phyloP scores from a whole-genome alignment of 176 grass and related monocot species.

The Ensete glaucum region DNA sequence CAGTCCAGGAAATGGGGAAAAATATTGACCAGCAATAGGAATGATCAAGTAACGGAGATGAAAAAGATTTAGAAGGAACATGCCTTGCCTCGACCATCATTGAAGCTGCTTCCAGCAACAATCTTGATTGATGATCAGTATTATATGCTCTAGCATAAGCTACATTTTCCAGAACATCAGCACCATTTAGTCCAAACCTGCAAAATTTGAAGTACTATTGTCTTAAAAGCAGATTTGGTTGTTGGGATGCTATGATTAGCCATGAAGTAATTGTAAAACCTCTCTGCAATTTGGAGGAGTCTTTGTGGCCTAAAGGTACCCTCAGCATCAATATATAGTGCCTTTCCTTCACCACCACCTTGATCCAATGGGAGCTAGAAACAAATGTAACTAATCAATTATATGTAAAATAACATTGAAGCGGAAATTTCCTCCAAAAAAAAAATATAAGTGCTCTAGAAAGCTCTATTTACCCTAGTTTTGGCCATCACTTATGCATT shows the following conservation, averaged over 20 bases:
- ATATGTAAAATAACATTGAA: neutral
- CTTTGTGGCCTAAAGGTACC: slow-evolving; percentile 82
- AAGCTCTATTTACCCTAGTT: neutral
- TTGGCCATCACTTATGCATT: too few relatives aligned
- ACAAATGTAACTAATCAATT: slow-evolving; percentile 16
- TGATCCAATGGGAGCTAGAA: slow-evolving; percentile 76
- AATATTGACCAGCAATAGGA: neutral
- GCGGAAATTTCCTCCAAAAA: neutral
- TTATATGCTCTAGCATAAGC: slow-evolving; percentile 93
- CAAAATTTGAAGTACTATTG: neutral
- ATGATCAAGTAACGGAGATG: neutral
- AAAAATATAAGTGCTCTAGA: neutral
- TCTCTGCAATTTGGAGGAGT: slow-evolving; percentile 79
- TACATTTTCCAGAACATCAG: slow-evolving; percentile 92
- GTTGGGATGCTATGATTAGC: neutral
- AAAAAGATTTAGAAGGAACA: slow-evolving; percentile 3
- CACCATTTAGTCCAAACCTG: slow-evolving; percentile 91
- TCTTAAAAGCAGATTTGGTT: neutral
- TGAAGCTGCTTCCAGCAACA: slow-evolving; percentile 82
- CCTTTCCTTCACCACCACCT: slow-evolving; percentile 92
- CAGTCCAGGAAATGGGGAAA: too few relatives aligned
- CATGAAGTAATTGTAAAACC: slow-evolving; percentile 14
- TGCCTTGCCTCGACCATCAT: slow-evolving; percentile 91
- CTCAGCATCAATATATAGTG: slow-evolving; percentile 86
- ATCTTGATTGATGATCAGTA: slow-evolving; percentile 84